These are phyloP conservation scores for Endotrypanum monterogeii DNA, from an alignment of 208 protist genomes.

Conservation along the genomic window DNA sequence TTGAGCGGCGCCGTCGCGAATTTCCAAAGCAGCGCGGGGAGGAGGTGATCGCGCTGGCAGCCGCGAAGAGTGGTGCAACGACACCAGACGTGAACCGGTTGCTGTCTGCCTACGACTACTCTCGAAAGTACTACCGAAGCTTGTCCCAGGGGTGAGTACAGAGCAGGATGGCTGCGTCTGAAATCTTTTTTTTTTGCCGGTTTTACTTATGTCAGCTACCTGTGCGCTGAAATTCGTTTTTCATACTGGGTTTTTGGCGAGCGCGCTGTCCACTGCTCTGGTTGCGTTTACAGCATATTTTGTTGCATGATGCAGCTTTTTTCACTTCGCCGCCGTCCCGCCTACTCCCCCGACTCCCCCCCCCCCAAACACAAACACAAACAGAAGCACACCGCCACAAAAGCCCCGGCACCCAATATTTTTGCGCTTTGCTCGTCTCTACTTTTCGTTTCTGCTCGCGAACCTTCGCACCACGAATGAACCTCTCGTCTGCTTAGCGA, in stretches of 20 bases:
- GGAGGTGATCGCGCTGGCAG: constrained; percentile 25
- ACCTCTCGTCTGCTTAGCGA: not conserved
- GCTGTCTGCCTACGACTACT: constrained; percentile 16
- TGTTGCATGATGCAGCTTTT: not conserved
- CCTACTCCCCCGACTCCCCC: not conserved
- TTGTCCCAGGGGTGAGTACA: constrained; percentile 4
- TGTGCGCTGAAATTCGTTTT: not conserved
- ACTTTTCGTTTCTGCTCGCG: not conserved
- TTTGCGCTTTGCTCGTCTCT: not conserved
- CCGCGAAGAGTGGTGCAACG: constrained; percentile 27
- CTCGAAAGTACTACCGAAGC: constrained; percentile 28
- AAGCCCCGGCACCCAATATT: not conserved
- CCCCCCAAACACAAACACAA: not conserved
- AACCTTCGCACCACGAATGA: not conserved
- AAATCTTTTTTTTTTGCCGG: not conserved
- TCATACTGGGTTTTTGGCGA: too few relatives aligned
- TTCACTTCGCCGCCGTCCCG: not conserved
- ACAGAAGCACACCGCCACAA: not conserved
- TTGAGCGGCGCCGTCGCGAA: constrained; percentile 14
- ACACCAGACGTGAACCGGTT: constrained; percentile 16
- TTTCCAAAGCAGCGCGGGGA: constrained; percentile 20
- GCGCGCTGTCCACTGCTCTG: not conserved
- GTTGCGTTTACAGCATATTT: not conserved
- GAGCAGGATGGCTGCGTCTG: not conserved
- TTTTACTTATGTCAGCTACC: not conserved